Percentiles rank a stretch among this genome's conserved stretches.
These are phyloP conservation scores for Pichiaceae sp. DNA, from an alignment of 1,139 yeast genomes.

Conservation along the genomic window DNA sequence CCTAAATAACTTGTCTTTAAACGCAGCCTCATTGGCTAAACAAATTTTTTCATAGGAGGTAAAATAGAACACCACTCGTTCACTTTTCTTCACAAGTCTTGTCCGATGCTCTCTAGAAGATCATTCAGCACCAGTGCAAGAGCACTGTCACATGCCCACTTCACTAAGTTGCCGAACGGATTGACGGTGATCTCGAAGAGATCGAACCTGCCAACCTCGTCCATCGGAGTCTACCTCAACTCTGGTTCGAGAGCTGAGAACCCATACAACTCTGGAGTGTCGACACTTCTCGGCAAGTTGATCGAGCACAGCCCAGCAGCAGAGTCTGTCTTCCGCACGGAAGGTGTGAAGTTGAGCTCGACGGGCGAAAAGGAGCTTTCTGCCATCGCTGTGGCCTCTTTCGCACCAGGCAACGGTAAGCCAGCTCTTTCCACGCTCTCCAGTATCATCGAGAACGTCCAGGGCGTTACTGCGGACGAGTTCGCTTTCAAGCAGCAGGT, in stretches of 20 bases:
- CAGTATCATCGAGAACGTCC: constrained; percentile 12
- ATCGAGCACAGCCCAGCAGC: constrained; percentile 30
- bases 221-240: constrained; percentile 62
- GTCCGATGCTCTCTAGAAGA: constrained; percentile 38
- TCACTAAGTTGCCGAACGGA: constrained; percentile 67
- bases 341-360: constrained; percentile 28
- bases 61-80: too few species aligned
- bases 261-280: constrained; percentile 71
- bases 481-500: constrained; percentile 19
- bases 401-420: constrained; percentile 21
- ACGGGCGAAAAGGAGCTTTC: constrained; percentile 25
- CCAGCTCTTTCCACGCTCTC: constrained; percentile 20
- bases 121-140: constrained; percentile 40
- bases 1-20: too few species aligned
- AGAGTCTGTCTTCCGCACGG: constrained; percentile 25
- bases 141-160: constrained; percentile 50
- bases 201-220: constrained; percentile 49
- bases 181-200: constrained; percentile 63
- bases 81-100: too few species aligned
- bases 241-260: constrained; percentile 78
- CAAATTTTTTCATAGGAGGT: too few species aligned
- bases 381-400: constrained; percentile 22
- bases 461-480: constrained; percentile 16
- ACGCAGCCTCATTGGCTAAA: too few species aligned
- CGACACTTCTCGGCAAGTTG: constrained; percentile 52